phyloP scores from a whole-genome alignment of 2,329 filamentous ascomycete species.

The Xylariomycetidae sp. region DNA sequence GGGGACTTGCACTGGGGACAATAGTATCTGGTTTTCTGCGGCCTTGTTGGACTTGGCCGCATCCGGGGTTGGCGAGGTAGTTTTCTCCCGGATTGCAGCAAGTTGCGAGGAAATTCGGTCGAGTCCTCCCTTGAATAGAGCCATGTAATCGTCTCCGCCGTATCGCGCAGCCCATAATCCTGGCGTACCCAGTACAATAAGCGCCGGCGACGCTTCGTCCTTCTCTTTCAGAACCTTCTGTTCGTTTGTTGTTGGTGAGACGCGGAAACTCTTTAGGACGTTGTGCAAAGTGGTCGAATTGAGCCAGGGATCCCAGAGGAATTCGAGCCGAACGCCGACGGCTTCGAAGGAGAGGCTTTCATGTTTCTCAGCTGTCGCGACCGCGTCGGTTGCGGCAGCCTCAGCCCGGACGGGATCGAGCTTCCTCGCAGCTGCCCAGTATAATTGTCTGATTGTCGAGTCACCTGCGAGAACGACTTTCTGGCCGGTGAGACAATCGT shows the following conservation, averaged over 20 bases:
- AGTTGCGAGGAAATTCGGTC: conserved; percentile 36
- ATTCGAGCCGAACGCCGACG: conserved; percentile 42
- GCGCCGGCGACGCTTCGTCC: conserved; percentile 29
- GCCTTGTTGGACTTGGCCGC: conserved; percentile 12
- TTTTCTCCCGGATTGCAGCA: too few relatives aligned
- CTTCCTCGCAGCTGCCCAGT: conserved; percentile 48
- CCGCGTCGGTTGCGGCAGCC: conserved; percentile 22
- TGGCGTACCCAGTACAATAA: conserved; percentile 46
- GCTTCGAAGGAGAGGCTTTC: conserved; percentile 37
- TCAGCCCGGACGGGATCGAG: conserved; percentile 36
- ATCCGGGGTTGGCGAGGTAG: conserved; percentile 14
- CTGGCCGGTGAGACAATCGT: conserved; percentile 43
- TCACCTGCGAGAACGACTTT: conserved; percentile 57
- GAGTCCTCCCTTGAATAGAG: conserved; percentile 39
- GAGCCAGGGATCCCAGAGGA: conserved; percentile 59
- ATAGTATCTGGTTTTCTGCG: conserved; percentile 24
- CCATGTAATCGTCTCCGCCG: conserved; percentile 37
- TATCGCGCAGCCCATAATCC: conserved; percentile 51
- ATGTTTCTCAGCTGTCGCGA: conserved; percentile 33
- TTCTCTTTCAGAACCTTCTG: conserved; percentile 14
- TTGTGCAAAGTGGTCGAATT: conserved; percentile 40
- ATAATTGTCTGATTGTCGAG: conserved; percentile 53
- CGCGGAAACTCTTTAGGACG: conserved; percentile 33
- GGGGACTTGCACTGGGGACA: conserved; percentile 42
- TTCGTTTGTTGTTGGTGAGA: conserved; percentile 8